phyloP scores from a whole-genome alignment of 495 filamentous ascomycete genomes.

The Lasiosphaeria miniovina region DNA sequence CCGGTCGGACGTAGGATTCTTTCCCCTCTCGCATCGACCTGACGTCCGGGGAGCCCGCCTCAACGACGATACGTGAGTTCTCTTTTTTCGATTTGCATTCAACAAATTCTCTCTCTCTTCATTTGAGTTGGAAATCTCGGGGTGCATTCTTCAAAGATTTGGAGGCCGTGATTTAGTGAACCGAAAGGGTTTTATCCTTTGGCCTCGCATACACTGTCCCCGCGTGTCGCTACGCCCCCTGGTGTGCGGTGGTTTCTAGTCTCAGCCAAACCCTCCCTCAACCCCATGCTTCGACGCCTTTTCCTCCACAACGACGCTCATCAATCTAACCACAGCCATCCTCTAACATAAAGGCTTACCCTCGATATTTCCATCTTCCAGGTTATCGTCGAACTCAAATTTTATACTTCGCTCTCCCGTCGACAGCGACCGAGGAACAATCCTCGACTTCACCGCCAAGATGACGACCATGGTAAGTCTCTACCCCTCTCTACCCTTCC shows the following conservation, averaged over 20 bases:
- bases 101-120: not conserved
- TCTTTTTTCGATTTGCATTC: not conserved
- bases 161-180: too few species aligned
- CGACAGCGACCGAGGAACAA: not conserved
- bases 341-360: too few species aligned
- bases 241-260: too few species aligned
- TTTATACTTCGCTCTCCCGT: not conserved
- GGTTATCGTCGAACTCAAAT: not conserved
- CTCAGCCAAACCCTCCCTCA: too few species aligned
- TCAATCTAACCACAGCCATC: too few species aligned
- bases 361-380: too few species aligned
- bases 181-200: too few species aligned
- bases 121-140: not conserved
- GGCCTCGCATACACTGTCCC: too few species aligned
- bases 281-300: too few species aligned
- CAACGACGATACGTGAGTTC: slow-evolving; percentile 15
- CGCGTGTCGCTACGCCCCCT: too few species aligned
- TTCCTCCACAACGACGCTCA: too few species aligned
- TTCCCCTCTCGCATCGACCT: slow-evolving; percentile 15
- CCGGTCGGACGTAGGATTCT: slow-evolving; percentile 16
- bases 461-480: slow-evolving; percentile 53
- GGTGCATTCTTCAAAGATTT: too few species aligned
- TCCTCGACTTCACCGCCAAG: slow-evolving; percentile 18
- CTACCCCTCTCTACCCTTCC: not conserved
- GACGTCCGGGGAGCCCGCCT: slow-evolving; percentile 9